Base-by-base conservation (phyloP, 1,284 basidiomycete species). In the Apiotrichum veenhuisii region DNA sequence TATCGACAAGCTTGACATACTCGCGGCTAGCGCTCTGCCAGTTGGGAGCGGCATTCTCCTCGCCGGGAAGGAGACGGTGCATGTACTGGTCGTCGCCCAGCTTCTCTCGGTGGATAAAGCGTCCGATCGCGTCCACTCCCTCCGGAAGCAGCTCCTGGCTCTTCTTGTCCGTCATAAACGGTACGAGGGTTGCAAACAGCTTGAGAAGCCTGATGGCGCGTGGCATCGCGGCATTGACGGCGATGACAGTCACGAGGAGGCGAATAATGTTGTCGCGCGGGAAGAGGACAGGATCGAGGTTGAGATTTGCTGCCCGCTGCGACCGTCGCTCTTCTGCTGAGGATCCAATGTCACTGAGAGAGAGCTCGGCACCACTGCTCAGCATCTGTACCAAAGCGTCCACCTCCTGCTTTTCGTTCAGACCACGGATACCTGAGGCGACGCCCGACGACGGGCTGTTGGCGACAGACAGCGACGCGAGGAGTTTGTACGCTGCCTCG, bases 231-330 rank as follows among this genome's bases (percentile, higher is more conserved):
- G 86, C 81, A 69, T 89, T 86, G 60, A 89, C 85, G 3, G 87
- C 87, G 54, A 91, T 88, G 58, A 89, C 85, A 3, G 88, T 90
- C 33, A 90, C 80, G 66, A 89, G 84, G 15, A 91, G 79, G 25
- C 84, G 82, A 34, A 88, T 82, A 41, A 90, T 80, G 65, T 90
- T 82, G 57, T 87, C 86, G 61, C 85, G 79, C 11, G 79, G 80
- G 23, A 90, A 80, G 2, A 80, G 73, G 58, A 79, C 80, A 30
- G 80, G 79, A 68, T 86, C 85, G 58, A 86, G 85, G 67, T 85
- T 82, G 44, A 87, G 82, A 0, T 54, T 56, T 2, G 66, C 66
- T 1, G 38, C 44, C 12, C 77, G 76, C 57, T 83, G 72, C 10
- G 77, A 77, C 46, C 81, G 80, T 49, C 81, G 79, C 36, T 88